phyloP scores from a whole-genome alignment of 2,329 filamentous ascomycete species.

The Aspergillus fijiensis region DNA sequence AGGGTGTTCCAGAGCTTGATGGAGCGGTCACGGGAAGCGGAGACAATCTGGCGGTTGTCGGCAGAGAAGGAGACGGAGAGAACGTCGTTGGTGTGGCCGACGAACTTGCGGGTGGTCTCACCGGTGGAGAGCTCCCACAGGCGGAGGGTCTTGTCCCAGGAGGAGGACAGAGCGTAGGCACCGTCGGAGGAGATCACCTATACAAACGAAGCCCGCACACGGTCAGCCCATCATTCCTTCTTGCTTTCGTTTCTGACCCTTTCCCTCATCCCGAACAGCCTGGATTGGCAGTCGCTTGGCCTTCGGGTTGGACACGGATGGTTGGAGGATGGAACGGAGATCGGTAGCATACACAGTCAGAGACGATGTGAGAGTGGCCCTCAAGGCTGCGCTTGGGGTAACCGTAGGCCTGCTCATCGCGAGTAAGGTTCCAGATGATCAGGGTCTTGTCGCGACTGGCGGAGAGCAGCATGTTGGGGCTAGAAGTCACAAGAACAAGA shows the following conservation, averaged over 20 bases:
- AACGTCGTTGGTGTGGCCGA: constrained; percentile 99
- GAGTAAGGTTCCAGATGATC: constrained; percentile 99
- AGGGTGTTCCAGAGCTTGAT: constrained; percentile 99
- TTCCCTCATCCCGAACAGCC: constrained; percentile 3
- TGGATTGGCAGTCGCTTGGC: background rate
- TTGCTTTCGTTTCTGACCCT: constrained; percentile 13
- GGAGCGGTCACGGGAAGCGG: constrained; percentile 93
- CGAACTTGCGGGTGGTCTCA: constrained; percentile 95
- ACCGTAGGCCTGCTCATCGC: constrained; percentile 96
- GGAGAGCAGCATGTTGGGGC: constrained; percentile 99
- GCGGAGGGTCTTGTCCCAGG: constrained; percentile 99
- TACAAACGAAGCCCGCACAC: constrained; percentile 26
- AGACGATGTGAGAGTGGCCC: constrained; percentile 99
- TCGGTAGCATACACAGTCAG: constrained; percentile 85
- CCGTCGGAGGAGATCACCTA: constrained; percentile 99
- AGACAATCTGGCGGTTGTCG: constrained; percentile 99
- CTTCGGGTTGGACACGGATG: constrained; percentile 1
- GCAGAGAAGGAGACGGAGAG: constrained; percentile 99
- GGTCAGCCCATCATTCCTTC: constrained; percentile 29
- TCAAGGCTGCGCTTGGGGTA: constrained; percentile 99
- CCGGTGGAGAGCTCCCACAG: constrained; percentile 98
- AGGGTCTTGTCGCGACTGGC: constrained; percentile 96
- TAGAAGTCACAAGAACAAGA: constrained; percentile 37
- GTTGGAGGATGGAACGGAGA: constrained; percentile 10
- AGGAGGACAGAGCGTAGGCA: constrained; percentile 96